Percentiles rank a stretch among this genome's conserved stretches.
Evolutionary conservation across 2,329 filamentous ascomycete species (phyloP).

Genomic region (Rutstroemia sp.): DNA sequence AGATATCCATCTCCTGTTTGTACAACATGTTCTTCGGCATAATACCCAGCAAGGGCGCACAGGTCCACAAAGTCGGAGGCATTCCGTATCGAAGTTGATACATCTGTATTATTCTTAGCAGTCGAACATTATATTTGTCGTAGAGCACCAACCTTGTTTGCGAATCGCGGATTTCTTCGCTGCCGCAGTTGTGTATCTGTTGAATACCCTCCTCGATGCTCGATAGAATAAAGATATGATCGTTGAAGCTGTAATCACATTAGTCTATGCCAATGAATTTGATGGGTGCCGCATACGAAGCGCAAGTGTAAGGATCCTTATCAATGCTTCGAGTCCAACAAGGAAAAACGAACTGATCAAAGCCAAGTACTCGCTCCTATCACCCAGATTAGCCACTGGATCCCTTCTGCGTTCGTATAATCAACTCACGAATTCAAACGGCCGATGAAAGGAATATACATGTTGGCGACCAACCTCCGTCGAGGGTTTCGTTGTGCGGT

Average conservation of each 20-base stretch:
- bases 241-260: constrained; percentile 52
- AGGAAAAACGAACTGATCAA: constrained; percentile 78
- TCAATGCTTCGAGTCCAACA: constrained; percentile 72
- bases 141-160: constrained; percentile 55
- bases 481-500: constrained; percentile 3
- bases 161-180: constrained; percentile 60
- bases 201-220: constrained; percentile 75
- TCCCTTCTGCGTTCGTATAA: neutral
- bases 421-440: constrained; percentile 33
- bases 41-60: constrained; percentile 86
- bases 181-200: constrained; percentile 64
- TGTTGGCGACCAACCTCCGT: constrained; percentile 12
- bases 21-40: constrained; percentile 91
- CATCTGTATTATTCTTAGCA: constrained; percentile 42
- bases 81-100: constrained; percentile 72
- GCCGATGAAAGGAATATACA: constrained; percentile 36
- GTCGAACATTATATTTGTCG: constrained; percentile 50
- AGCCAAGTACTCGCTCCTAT: constrained; percentile 77
- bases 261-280: neutral
- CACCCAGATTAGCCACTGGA: constrained; percentile 7
- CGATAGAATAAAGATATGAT: constrained; percentile 78
- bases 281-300: constrained; percentile 54
- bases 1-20: constrained; percentile 93
- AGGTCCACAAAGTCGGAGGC: constrained; percentile 90
- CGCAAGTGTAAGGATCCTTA: constrained; percentile 79